Evolutionary conservation across 192 early-diverging fungal species (phyloP), one percentile per base, ranked within the genome.

Genomic region (Chytriomyces hyalinus): DNA sequence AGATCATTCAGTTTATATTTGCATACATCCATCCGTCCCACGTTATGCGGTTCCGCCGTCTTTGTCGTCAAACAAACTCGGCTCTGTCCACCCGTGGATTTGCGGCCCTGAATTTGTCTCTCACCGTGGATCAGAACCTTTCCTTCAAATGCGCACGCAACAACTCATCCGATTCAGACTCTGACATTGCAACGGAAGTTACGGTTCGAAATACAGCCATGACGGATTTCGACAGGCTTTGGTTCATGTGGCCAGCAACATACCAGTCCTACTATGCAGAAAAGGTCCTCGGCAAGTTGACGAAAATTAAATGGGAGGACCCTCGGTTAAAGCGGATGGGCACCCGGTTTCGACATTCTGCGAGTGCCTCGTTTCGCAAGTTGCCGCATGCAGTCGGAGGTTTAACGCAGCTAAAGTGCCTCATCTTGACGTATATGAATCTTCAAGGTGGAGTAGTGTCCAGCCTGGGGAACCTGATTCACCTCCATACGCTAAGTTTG

Each of bases 11-110:
- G 26, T 26, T 65, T 6, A 65, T 65, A 13, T 65, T 65, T 26
- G 11, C 20, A 3, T 36, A 65, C 26, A 65, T 65, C 26, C 63
- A 65, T 65, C 63, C 63, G 28, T 65, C 63, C n/a, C 63, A 65
- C 26, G 63, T 36, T 22, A 22, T 65, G 20, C 2, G 28, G 26
- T 65, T 24, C 26, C 63, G 63, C 26, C 15, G 63, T 22, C n/a
- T 65, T 26, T 65, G 63, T 26, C 63, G 26, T 36, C 63, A 13
- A 15, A 22, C 26, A 13, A 26, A 65, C 26, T 13, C 26, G 11
- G 11, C 17, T 65, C 63, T 65, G 1, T 22, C 15, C 10, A 22
- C 63, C 0, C 17, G 20, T 22, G 13, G 17, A 36, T 65, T 65
- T 65, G 63, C 28, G 11, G 63, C 63, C 26, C 26, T 65, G 6